These are phyloP conservation scores for Umbelopsis ramanniana DNA, from an alignment of 192 early-diverging fungal species.

Conservation along the genomic window DNA sequence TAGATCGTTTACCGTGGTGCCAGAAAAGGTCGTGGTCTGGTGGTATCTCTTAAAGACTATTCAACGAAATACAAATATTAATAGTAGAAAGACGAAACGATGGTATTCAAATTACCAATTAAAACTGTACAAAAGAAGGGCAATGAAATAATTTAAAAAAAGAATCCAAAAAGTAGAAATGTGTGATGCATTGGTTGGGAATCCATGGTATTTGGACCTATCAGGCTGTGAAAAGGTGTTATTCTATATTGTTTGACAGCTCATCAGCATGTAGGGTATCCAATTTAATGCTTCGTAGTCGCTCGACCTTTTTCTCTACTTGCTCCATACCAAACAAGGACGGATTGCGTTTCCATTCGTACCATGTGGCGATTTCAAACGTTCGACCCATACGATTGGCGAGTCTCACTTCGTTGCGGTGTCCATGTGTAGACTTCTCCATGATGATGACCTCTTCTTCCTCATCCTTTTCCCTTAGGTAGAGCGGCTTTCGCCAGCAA, in stretches of 20 bases:
- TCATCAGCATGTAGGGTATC: background rate
- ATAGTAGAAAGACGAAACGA: background rate
- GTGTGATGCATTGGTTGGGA: background rate
- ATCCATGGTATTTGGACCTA: background rate
- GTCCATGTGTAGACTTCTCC: constrained; percentile 7
- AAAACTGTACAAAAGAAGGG: constrained; percentile 14
- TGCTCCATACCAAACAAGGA: constrained; percentile 22
- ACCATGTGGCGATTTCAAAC: constrained; percentile 38
- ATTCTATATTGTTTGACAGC: background rate
- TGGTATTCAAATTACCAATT: background rate
- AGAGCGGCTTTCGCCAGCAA: constrained; percentile 6
- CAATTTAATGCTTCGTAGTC: constrained; percentile 28
- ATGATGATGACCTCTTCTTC: background rate
- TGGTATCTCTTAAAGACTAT: constrained; percentile 96
- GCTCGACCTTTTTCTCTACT: constrained; percentile 32
- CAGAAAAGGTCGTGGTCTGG: constrained; percentile 94
- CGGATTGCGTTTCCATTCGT: constrained; percentile 38
- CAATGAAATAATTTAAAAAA: background rate
- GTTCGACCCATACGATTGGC: constrained; percentile 29
- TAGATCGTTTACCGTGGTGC: constrained; percentile 91
- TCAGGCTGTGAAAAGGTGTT: background rate
- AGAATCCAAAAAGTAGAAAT: background rate
- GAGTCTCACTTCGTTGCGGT: background rate
- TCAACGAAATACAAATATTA: constrained; percentile 99
- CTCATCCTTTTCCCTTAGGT: constrained; percentile 8